Base-by-base conservation (phyloP, 2,329 filamentous ascomycete species). In the Atkinsonella hypoxylon region DNA sequence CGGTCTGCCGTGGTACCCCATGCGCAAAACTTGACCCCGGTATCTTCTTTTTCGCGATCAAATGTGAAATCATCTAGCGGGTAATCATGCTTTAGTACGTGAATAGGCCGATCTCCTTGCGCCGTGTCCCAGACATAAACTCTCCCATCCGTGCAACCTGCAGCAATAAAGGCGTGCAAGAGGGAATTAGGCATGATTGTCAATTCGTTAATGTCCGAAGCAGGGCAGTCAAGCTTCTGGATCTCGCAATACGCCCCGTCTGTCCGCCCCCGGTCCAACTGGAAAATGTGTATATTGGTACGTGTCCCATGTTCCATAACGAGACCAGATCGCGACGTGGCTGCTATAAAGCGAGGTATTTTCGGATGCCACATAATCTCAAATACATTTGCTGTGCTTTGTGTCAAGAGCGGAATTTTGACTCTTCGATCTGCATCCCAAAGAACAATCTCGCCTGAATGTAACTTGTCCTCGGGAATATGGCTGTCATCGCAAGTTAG, bases 51-150 rank as follows among this genome's bases (percentile, higher is more conserved):
- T 51, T 80, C 77, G 12, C 74, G 64, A 38, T 78, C 70, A 1
- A 68, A 69, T 4, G 64, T 54, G 34, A 70, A 64, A 31, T 68
- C 65, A 12, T 71, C 68, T 2, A 70, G 55, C 0, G 66, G 70
- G 38, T 65, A 63, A 10, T 75, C 79, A 54, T 84, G 81, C 7
- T 65, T 56, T 0, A 84, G 66, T 2, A 74, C 62, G 57, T 82
- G 79, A 20, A 81, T 73, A 0, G 79, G 75, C 38, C 67, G 64
- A 55, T 82, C 77, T n/a, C 71, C 73, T 11, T 66, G 69, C 0
- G 74, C 70, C 1, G 79, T 79, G 53, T 83, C 81, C 78, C 79
- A 84, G 1, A 84, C 70, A 53, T 83, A 83, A 0, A 77, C 75
- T 9, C 72, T 76, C 15, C 79, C 78, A 54, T 83, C 74, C 0